phyloP scores from a whole-genome alignment of 148 eudicot genomes.

The Silene latifolia region DNA sequence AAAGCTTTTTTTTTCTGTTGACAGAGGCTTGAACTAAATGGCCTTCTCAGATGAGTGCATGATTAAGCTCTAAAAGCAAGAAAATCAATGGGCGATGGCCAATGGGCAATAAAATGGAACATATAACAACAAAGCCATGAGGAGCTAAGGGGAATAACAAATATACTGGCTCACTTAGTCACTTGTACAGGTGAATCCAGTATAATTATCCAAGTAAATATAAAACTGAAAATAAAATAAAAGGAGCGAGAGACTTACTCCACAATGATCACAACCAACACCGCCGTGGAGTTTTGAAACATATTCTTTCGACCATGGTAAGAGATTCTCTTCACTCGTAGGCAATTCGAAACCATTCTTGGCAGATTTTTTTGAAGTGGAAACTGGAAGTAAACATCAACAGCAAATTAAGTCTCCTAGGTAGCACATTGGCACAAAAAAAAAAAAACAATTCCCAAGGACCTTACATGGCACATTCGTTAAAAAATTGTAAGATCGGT shows the following conservation, averaged over 20 bases:
- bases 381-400: constrained; percentile 18
- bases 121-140: neutral
- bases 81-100: neutral
- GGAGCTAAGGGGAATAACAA: neutral
- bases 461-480: neutral
- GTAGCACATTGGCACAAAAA: neutral
- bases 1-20: neutral
- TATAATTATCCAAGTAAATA: neutral
- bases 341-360: constrained; percentile 24
- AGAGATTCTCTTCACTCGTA: constrained; percentile 26
- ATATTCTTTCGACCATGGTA: constrained; percentile 38
- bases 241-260: constrained; percentile 43
- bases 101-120: neutral
- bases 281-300: constrained; percentile 44
- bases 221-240: neutral
- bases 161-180: neutral
- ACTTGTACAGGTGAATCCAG: neutral
- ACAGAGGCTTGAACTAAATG: neutral
- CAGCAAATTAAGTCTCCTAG: neutral
- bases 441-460: neutral
- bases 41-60: neutral
- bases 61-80: neutral
- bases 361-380: constrained; percentile 36
- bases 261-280: constrained; percentile 77
- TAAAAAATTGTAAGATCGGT: neutral